Evolutionary conservation across 176 grass and related monocot species (phyloP), one percentile per base, ranked within the genome.

Genomic region (Juncus effusus): DNA sequence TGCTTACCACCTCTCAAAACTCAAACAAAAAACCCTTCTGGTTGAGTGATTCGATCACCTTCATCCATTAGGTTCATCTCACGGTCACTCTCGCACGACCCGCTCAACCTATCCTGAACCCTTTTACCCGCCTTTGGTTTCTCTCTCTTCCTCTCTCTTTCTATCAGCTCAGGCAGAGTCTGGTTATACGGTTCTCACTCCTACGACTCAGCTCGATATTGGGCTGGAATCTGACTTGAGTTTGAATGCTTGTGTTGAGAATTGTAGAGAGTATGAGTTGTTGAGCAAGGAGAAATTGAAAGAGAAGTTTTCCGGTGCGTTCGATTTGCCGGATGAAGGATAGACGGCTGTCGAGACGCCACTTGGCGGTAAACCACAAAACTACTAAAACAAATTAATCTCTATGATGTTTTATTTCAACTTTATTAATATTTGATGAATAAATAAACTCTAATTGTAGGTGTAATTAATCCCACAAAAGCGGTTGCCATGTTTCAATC

Each of bases 401-500:
- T 56, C 8, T 4, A 4, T 56, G 7, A n/a, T 4, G 4, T 12
- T 56, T 3, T 4, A 7, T 15, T 67, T 15, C 5, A 5, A 15
- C n/a, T 64, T 65, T 42, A 65, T 65, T 65, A 65, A 42, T 10
- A 10, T n/a, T n/a, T 16, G 39, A 19, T 63, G 10, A 63, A 3
- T 10, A 13, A n/a, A 5, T 42, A 12, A n/a, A 3, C 58, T 36
- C 7, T 63, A 12, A 40, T 41, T 40, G 84, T 79, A 56, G 84
- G 92, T 5, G 87, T 97, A 38, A 81, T 92, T 69, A 92, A 86
- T 64, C 82, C 94, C 42, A 97, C 82, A 59, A 97, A 97, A 77
- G 85, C 94, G 5, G 88, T 97, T 13, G 82, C 94, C 77, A 97
- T 97, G 94, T 97, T 92, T 64, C 88, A 92, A 80, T 59, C 82